Percentiles rank a stretch among this genome's conserved stretches.
These are phyloP conservation scores for Balamuthia mandrillaris DNA, from an alignment of 208 protist species.

Conservation along the genomic window DNA sequence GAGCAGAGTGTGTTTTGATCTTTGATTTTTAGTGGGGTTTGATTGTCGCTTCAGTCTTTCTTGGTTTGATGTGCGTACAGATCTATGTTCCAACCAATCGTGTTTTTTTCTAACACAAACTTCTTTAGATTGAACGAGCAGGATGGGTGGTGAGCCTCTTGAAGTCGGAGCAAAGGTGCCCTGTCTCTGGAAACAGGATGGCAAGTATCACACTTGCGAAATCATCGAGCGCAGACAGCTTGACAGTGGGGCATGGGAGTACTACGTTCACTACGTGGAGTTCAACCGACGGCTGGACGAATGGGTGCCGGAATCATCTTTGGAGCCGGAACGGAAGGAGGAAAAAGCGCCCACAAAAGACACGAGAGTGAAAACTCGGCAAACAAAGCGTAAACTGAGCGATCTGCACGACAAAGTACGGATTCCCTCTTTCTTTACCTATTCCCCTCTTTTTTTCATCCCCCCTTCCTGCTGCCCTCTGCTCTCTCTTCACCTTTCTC, in stretches of 20 bases:
- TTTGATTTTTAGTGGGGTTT: background rate
- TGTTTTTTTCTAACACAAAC: no score
- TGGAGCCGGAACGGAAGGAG: slow-evolving; percentile 30
- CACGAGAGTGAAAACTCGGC: slow-evolving; percentile 47
- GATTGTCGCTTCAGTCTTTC: background rate
- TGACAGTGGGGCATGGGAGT: slow-evolving; percentile 50
- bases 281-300: slow-evolving; percentile 78
- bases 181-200: slow-evolving; percentile 28
- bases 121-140: no score
- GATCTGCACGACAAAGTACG: slow-evolving; percentile 57
- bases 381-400: slow-evolving; percentile 59
- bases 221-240: slow-evolving; percentile 53
- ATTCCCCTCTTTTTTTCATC: slow-evolving; percentile 11
- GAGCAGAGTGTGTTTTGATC: no score
- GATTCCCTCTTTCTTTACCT: background rate
- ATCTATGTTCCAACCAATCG: no score
- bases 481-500: no score
- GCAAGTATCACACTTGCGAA: slow-evolving; percentile 49
- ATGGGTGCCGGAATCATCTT: slow-evolving; percentile 66
- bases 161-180: slow-evolving; percentile 13
- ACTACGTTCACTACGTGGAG: slow-evolving; percentile 73
- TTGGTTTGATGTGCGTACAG: background rate
- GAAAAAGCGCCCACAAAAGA: background rate
- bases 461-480: background rate
- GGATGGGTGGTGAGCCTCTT: no score